Evolutionary conservation across 257 asterid species (phyloP).

Genomic region (Solanum ossicruentum): DNA sequence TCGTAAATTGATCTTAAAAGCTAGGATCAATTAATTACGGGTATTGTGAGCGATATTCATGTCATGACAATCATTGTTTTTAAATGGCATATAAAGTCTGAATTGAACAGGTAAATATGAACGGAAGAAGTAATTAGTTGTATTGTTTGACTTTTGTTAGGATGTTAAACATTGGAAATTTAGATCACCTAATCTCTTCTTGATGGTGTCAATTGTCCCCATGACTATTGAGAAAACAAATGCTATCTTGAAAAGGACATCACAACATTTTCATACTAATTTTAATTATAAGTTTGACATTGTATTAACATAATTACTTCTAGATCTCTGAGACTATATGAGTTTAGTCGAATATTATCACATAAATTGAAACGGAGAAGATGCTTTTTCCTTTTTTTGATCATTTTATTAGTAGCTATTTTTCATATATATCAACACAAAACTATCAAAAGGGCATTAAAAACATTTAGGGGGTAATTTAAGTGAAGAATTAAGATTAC

Average conservation of each 20-base stretch:
- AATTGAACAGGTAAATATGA: background rate
- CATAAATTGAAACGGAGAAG: background rate
- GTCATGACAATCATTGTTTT: background rate
- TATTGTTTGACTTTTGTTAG: background rate
- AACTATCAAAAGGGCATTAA: slow-evolving; percentile 1
- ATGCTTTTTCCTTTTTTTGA: background rate
- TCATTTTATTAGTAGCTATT: background rate
- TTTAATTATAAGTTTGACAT: background rate
- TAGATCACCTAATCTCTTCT: background rate
- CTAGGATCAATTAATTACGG: background rate
- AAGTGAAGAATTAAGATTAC: slow-evolving; percentile 2
- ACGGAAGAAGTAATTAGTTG: background rate
- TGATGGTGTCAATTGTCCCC: background rate
- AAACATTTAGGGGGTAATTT: background rate
- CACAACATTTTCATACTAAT: background rate
- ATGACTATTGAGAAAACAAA: background rate
- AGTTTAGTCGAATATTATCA: background rate
- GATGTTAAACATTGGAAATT: background rate
- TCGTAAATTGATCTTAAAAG: background rate
- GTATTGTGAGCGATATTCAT: background rate
- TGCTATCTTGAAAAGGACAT: background rate
- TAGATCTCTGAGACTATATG: background rate
- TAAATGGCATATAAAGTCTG: too few relatives aligned
- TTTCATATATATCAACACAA: slow-evolving; percentile 19
- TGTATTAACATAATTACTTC: background rate